Conservation (phyloP, 805 yeast species). For the Yamadazyma akitaensis region DNA sequence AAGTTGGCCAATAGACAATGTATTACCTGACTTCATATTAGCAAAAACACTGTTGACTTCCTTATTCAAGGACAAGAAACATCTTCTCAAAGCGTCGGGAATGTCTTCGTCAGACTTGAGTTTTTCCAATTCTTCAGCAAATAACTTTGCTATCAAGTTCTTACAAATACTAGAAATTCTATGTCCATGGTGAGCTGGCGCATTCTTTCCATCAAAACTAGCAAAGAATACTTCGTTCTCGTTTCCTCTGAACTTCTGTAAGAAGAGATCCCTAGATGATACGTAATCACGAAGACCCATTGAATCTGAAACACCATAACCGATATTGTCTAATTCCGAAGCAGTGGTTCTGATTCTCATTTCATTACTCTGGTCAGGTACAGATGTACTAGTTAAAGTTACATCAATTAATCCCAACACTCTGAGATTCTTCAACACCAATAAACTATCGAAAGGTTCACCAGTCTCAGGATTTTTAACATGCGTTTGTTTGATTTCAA, state of each 20-base stretch:
- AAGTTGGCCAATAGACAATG: conserved; percentile 34
- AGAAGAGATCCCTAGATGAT: conserved; percentile 77
- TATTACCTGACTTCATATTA: conserved; percentile 40
- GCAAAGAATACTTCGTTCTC: conserved; percentile 79
- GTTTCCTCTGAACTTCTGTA: conserved; percentile 82
- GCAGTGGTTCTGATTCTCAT: conserved; percentile 89
- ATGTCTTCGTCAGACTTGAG: conserved; percentile 42
- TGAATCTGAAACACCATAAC: conserved; percentile 90
- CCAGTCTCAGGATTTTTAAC: conserved; percentile 52
- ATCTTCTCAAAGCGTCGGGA: conserved; percentile 73
- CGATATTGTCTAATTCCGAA: conserved; percentile 67
- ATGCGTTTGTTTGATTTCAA: conserved; percentile 75
- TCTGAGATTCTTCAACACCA: conserved; percentile 60
- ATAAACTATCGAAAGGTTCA: conserved; percentile 66
- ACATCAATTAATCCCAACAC: conserved; percentile 92
- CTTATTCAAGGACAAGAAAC: conserved; percentile 76
- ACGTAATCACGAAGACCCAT: conserved; percentile 66
- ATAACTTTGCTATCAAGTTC: conserved; percentile 61
- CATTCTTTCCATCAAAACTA: conserved; percentile 77
- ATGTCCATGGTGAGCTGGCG: conserved; percentile 43
- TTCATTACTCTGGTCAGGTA: conserved; percentile 83
- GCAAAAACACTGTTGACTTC: conserved; percentile 68
- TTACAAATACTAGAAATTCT: conserved; percentile 71
- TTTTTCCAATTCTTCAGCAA: conserved; percentile 63
- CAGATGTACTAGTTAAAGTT: conserved; percentile 80